phyloP scores from a whole-genome alignment of 345 rosid genomes.

The Dimocarpus longan region DNA sequence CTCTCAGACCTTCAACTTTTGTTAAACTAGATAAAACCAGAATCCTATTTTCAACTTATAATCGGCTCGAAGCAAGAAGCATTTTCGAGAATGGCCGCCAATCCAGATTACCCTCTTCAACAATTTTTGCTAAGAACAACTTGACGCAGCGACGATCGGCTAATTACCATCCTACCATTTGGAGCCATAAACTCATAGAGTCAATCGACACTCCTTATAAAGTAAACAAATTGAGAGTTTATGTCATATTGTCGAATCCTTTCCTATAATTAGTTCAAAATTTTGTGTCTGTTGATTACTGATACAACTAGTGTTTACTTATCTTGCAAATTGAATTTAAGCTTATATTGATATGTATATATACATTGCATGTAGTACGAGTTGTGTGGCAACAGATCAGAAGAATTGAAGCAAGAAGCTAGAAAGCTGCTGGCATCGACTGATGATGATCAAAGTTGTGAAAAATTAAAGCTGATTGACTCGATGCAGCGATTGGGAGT shows the following conservation, averaged over 20 bases:
- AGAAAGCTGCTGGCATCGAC: constrained; percentile 8
- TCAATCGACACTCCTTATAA: background rate
- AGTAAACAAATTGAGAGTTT: background rate
- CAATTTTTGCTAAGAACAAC: background rate
- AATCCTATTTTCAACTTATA: background rate
- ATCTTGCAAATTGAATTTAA: too few relatives aligned
- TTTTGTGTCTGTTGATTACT: too few relatives aligned
- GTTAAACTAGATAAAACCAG: background rate
- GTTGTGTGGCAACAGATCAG: background rate
- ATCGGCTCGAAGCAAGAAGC: background rate
- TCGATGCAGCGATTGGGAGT: constrained; percentile 22
- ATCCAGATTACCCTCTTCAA: background rate
- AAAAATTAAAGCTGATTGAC: constrained; percentile 9
- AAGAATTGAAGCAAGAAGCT: constrained; percentile 14
- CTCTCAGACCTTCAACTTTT: background rate
- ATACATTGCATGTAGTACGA: constrained; percentile 13
- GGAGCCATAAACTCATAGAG: constrained; percentile 18
- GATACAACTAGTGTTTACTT: too few relatives aligned
- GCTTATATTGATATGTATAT: too few relatives aligned
- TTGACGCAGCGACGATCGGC: constrained; percentile 2
- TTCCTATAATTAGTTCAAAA: too few relatives aligned
- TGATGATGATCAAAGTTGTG: background rate
- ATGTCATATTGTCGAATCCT: too few relatives aligned
- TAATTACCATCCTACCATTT: constrained; percentile 20
- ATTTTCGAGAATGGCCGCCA: background rate